Base-by-base conservation (phyloP, 257 asterid species). In the Capsicum rhomboideum region DNA sequence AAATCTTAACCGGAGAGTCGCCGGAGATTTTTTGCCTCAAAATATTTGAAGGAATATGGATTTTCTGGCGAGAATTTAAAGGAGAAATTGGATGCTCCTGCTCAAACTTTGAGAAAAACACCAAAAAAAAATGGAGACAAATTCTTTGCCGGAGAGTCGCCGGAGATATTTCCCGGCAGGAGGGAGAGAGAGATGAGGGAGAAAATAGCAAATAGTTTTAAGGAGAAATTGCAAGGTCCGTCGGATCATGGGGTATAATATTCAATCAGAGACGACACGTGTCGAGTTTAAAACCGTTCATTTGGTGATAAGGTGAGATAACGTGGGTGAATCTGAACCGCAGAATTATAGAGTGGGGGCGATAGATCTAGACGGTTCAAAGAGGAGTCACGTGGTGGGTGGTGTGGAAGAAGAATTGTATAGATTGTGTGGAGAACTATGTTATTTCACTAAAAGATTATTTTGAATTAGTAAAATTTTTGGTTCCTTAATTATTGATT, bases 191-290 rank as follows among this genome's bases (percentile, higher is more conserved):
- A 46, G 20, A 31, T 29, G 58, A 6, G 53, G 8, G 40, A 21
- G 10, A 11, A 16, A 14, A 13, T 23, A 13, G 37, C 10, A 59
- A 40, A 14, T 56, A 3, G 37, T 11, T 49, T 16, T 34, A 34
- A 10, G 17, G 26, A 34, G 52, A 49, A 74, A 75, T 14, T 75
- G 80, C 80, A 75, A 3, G 80, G 40, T 75, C 80, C 80, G 80
- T 75, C 26, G 80, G 80, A 74, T 74, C 59, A 40, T 74, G 80
- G 59, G 80, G 80, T 74, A 74, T 74, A 74, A 74, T 74, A 74
- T 46, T 74, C 42, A 23, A 74, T 74, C 80, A 6, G 42, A 11
- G 5, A 74, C 2, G 59, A 46, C 80, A 74, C 80, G 80, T 74
- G 80, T 8, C 59, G 4, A 0, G 1, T 74, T 14, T 23, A 49